Conservation (phyloP, 768 basidiomycete species). For the Gautieria morchelliformis region DNA sequence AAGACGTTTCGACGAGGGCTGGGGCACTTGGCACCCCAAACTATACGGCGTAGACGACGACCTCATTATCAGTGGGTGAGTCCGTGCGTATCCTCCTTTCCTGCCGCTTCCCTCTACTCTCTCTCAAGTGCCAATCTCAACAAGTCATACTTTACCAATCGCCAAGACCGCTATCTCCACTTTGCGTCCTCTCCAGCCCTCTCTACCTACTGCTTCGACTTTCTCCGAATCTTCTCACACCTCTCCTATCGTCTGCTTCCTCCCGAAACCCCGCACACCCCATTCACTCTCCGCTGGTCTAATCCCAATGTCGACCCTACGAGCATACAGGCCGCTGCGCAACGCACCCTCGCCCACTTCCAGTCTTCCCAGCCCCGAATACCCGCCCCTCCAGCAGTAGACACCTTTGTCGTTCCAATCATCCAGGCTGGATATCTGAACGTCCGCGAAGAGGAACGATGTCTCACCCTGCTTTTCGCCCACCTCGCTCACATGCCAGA, state of each 20-base stretch:
- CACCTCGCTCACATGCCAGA: constrained; percentile 23
- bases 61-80: constrained; percentile 87
- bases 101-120: not conserved
- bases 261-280: constrained; percentile 21
- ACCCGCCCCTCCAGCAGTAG: constrained; percentile 11
- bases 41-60: constrained; percentile 91
- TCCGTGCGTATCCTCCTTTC: constrained; percentile 17
- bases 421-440: constrained; percentile 87
- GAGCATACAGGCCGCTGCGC: constrained; percentile 51
- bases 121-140: constrained; percentile 79
- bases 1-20: constrained; percentile 92
- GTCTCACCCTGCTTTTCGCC: constrained; percentile 49
- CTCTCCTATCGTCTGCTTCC: constrained; percentile 59
- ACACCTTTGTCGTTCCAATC: constrained; percentile 64
- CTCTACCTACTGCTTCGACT: constrained; percentile 77
- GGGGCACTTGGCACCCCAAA: constrained; percentile 98
- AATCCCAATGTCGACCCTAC: constrained; percentile 58
- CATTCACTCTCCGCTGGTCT: constrained; percentile 58
- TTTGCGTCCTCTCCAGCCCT: constrained; percentile 52
- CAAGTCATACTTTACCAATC: constrained; percentile 85
- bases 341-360: constrained; percentile 44
- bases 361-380: constrained; percentile 35
- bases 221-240: constrained; percentile 53
- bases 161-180: constrained; percentile 89
- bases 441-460: constrained; percentile 75